Base-by-base conservation (phyloP, 768 basidiomycete species). In the Baorangia bicolor region DNA sequence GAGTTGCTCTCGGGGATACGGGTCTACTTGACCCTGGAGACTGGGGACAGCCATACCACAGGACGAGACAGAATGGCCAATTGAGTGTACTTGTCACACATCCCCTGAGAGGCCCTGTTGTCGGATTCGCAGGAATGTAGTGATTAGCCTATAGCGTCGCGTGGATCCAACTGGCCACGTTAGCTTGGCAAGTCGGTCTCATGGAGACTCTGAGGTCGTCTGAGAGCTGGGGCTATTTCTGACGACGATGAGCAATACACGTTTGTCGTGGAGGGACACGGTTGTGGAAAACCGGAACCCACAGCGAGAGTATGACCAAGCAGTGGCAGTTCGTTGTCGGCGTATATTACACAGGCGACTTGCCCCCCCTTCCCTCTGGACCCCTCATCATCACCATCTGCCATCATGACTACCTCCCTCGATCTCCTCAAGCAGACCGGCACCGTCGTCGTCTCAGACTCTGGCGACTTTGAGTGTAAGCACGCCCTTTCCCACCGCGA, bases 381-480 rank as follows among this genome's bases (percentile, higher is more conserved):
- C n/a, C n/a, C n/a, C n/a, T n/a, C n/a, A n/a, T n/a, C 39, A 31
- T 46, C 63, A 41, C 2, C 57, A n/a, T 49, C 64, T 37, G 75
- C 73, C 75, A 81, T 64, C 75, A 91, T 90, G 90, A 78, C 88
- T 59, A 90, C 80, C 67, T 89, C 90, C 44, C 86, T 92, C 64
- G 90, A 92, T 68, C 75, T 73, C 57, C 90, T 96, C 71, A 96
- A 96, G 71, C 82, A 88, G 64, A 90, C 90, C 66, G 96, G 94
- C 67, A 98, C 96, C 69, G 84, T 90, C 73, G 95, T 98, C 75
- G 94, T 96, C 69, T 94, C 92, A 45, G 96, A 99, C 81, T 95
- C 94, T 55, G 96, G 95, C 52, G 95, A 97, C 76, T 96, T 97
- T 70, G 92, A 91, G 75, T 82, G 93, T 80, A 55, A 68, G 77